These are phyloP conservation scores for Vaccinium macrocarpon DNA, from an alignment of 148 eudicot species.

Conservation along the genomic window DNA sequence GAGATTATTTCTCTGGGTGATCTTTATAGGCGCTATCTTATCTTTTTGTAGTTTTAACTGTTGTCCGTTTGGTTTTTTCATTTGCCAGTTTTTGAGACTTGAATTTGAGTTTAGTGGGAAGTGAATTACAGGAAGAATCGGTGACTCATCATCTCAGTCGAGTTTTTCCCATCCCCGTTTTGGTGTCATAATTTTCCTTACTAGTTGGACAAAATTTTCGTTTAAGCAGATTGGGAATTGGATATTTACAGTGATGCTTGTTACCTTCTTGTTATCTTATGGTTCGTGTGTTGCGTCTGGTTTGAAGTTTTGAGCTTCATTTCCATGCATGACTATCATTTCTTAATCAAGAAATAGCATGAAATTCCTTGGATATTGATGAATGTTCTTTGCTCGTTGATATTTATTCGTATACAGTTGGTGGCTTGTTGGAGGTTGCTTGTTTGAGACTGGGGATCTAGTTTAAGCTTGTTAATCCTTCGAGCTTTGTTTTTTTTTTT, in stretches of 20 bases:
- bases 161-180: background rate
- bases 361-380: background rate
- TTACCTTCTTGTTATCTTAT: background rate
- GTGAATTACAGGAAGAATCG: conserved; percentile 9
- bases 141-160: background rate
- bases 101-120: background rate
- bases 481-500: background rate
- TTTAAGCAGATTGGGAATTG: conserved; percentile 1
- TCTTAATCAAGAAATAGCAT: background rate
- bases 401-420: background rate
- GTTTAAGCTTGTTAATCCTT: background rate
- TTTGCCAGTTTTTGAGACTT: background rate
- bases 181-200: background rate
- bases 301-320: background rate
- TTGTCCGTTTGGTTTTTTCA: background rate
- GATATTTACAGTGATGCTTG: background rate
- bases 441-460: background rate
- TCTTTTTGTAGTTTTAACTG: background rate
- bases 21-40: background rate
- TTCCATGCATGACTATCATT: background rate
- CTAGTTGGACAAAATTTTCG: conserved; percentile 19
- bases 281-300: background rate
- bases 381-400: background rate
- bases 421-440: background rate
- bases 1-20: conserved; percentile 1